A percentile compares a stretch with the other conserved stretches of the same genome.
phyloP scores from a whole-genome alignment of 371 early-diverging fungal species.

The Circinella umbellata region DNA sequence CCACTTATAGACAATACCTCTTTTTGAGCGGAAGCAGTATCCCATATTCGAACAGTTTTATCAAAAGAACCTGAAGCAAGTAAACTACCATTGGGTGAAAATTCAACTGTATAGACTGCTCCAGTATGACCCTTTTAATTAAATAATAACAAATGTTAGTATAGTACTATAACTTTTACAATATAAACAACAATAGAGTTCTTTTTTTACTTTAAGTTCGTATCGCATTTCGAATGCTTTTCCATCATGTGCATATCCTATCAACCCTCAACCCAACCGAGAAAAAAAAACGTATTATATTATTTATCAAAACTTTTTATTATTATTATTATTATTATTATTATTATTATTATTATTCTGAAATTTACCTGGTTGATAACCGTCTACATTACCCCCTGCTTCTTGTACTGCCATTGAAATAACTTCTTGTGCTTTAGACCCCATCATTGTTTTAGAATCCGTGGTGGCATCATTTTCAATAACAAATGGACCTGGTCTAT shows the following conservation, averaged over 20 bases:
- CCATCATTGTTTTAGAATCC: slow-evolving; percentile 17
- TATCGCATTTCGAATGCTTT: slow-evolving; percentile 56
- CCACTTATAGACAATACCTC: too few relatives aligned
- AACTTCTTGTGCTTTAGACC: slow-evolving; percentile 42
- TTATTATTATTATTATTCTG: background rate
- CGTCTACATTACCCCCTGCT: slow-evolving; percentile 47
- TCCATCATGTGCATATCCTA: slow-evolving; percentile 45
- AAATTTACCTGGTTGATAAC: slow-evolving; percentile 36
- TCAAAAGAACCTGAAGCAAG: slow-evolving; percentile 91
- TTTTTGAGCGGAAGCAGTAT: slow-evolving; percentile 71
- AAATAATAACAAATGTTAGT: background rate
- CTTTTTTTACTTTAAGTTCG: slow-evolving; percentile 44
- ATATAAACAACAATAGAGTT: background rate
- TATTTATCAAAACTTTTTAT: too few relatives aligned
- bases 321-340: too few relatives aligned
- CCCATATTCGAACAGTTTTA: slow-evolving; percentile 91
- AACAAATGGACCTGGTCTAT: slow-evolving; percentile 48
- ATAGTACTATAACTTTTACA: background rate
- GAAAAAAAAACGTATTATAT: background rate
- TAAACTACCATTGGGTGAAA: slow-evolving; percentile 79
- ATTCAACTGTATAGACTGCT: slow-evolving; percentile 85
- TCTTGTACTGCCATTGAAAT: slow-evolving; percentile 55
- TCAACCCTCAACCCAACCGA: background rate
- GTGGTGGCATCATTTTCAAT: slow-evolving; percentile 39
- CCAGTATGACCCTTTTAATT: slow-evolving; percentile 78